Evolutionary conservation across 225 moss, liverwort and hornwort genomes (phyloP).

Genomic region (Pseudisothecium myosuroides): DNA sequence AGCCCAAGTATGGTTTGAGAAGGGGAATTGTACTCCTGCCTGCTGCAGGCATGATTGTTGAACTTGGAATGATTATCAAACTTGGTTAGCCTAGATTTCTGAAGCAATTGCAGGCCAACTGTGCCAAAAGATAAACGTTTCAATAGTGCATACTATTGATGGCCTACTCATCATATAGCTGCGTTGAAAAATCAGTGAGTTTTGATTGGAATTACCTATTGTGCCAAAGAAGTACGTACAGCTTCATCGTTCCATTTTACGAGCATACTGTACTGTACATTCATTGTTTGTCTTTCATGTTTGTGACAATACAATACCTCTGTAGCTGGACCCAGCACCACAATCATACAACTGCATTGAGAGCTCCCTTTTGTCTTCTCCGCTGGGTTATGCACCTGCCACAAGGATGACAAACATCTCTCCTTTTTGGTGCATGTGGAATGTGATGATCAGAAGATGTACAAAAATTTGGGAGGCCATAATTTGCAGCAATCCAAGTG

Average conservation of each 20-base stretch:
- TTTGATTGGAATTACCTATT: not conserved
- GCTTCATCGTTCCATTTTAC: not conserved
- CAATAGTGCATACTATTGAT: not conserved
- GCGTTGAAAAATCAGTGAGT: not conserved
- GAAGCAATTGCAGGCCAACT: not conserved
- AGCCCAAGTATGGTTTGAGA: not conserved
- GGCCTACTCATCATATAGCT: not conserved
- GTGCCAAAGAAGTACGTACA: not conserved
- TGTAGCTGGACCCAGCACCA: not conserved
- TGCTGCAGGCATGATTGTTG: accelerated
- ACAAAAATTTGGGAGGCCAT: not conserved
- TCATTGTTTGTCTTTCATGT: not conserved
- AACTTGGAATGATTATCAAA: not conserved
- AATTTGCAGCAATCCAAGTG: not conserved
- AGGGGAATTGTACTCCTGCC: not conserved
- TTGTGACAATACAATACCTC: not conserved
- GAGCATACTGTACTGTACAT: not conserved
- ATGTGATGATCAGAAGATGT: not conserved
- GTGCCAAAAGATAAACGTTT: not conserved
- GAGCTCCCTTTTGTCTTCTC: not conserved
- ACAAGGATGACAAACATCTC: not conserved
- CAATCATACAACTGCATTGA: not conserved
- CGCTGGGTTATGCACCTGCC: not conserved
- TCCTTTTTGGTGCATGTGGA: not conserved
- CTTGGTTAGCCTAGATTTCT: not conserved